phyloP scores from a whole-genome alignment of 2,329 filamentous ascomycete species.

The Penicillium sp. region DNA sequence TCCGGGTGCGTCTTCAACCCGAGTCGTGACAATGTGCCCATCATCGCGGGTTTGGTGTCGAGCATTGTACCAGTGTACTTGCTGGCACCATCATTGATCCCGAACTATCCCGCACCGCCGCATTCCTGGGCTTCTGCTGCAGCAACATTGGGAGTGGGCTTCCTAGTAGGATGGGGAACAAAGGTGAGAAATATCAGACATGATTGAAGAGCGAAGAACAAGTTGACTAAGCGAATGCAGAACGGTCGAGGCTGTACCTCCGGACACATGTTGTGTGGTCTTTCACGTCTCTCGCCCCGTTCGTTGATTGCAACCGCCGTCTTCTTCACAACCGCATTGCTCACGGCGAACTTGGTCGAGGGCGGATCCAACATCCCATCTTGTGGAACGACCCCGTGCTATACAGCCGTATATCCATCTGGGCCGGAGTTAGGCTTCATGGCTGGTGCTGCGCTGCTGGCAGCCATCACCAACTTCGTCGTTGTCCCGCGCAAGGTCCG shows the following conservation, averaged over 20 bases:
- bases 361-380: constrained; percentile 38
- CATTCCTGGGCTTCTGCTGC: constrained; percentile 34
- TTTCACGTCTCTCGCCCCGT: constrained; percentile 49
- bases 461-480: constrained; percentile 32
- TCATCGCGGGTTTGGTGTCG: constrained; percentile 47
- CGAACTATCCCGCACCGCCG: constrained; percentile 39
- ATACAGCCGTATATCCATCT: constrained; percentile 45
- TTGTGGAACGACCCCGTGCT: constrained; percentile 45
- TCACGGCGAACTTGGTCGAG: constrained; percentile 38
- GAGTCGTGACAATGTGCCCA: constrained; percentile 40
- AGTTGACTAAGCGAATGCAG: constrained; percentile 22
- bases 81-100: constrained; percentile 45
- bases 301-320: constrained; percentile 47
- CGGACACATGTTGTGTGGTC: constrained; percentile 55
- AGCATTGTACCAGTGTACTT: constrained; percentile 43
- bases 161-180: constrained; percentile 51
- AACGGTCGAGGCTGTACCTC: constrained; percentile 52
- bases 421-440: constrained; percentile 34
- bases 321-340: constrained; percentile 45
- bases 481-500: constrained; percentile 30
- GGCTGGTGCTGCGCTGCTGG: constrained; percentile 27
- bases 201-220: neutral
- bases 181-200: constrained; percentile 38
- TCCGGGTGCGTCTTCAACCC: constrained; percentile 41
- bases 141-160: constrained; percentile 41